Conservation (phyloP, 2,329 filamentous ascomycete species). For the Botrytis byssoidea region DNA sequence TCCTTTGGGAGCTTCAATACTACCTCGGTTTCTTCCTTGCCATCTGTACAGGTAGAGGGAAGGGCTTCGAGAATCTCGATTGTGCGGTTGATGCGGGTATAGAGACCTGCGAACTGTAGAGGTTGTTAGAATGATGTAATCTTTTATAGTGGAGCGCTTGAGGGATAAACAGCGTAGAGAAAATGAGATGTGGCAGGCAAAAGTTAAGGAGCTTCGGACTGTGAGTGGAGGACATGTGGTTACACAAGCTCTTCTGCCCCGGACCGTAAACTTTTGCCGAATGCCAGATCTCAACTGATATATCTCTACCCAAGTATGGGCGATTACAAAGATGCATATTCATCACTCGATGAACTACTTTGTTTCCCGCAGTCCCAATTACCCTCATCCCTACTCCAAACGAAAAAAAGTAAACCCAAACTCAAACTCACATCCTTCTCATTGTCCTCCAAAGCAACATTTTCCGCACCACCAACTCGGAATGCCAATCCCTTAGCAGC, state of each 20-base stretch:
- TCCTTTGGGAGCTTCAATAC: conserved; percentile 38
- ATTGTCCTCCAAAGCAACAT: background rate
- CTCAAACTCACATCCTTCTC: conserved; percentile 19
- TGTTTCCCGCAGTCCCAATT: no score
- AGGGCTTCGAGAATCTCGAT: conserved; percentile 47
- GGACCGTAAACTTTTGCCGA: no score
- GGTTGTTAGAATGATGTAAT: background rate
- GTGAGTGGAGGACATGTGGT: background rate
- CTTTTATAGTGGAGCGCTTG: background rate
- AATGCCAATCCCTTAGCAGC: conserved; percentile 43
- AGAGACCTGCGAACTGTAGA: conserved; percentile 47
- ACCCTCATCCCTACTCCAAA: background rate
- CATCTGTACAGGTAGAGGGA: conserved; percentile 45
- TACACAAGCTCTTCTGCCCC: background rate
- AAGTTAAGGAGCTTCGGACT: background rate
- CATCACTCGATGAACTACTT: background rate
- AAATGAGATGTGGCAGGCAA: no score
- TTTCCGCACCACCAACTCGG: conserved; percentile 42
- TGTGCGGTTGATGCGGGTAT: conserved; percentile 48
- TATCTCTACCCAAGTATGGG: conserved; percentile 40
- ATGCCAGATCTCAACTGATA: background rate
- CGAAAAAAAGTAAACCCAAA: background rate
- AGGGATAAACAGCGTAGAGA: background rate
- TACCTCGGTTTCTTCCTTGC: conserved; percentile 44
- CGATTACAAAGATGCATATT: background rate